Conservation (phyloP, 305 asterid genomes). For the Coffea humblotiana region DNA sequence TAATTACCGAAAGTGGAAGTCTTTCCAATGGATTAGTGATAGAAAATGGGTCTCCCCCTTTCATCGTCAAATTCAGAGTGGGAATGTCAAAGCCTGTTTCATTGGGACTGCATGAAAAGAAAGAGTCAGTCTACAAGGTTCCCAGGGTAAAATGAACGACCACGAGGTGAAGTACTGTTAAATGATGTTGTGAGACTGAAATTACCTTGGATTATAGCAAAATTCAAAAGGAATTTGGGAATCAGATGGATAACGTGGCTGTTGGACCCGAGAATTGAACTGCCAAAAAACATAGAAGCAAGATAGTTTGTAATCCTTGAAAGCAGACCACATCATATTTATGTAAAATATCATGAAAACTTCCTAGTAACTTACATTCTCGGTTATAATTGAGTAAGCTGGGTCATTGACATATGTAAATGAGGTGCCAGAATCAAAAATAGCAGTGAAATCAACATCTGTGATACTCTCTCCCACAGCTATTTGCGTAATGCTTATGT, state of each 20-base stretch:
- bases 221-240: conserved; percentile 54
- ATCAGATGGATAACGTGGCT: conserved; percentile 49
- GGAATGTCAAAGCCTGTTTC: conserved; percentile 48
- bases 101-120: conserved; percentile 45
- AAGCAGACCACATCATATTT: conserved; percentile 2
- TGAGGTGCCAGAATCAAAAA: conserved; percentile 93
- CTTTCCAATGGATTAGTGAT: conserved; percentile 46
- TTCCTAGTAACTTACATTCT: conserved; percentile 49
- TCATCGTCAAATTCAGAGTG: conserved; percentile 64
- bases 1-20: conserved; percentile 48
- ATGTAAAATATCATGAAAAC: background rate
- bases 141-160: background rate
- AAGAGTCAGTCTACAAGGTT: conserved; percentile 21
- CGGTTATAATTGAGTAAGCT: conserved; percentile 55
- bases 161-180: conserved; percentile 1
- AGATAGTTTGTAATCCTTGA: background rate
- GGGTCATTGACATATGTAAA: conserved; percentile 83
- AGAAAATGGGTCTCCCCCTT: conserved; percentile 59
- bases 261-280: conserved; percentile 59
- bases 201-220: conserved; percentile 69
- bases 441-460: conserved; percentile 52
- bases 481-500: conserved; percentile 66
- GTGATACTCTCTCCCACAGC: conserved; percentile 50
- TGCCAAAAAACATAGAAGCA: conserved; percentile 34
- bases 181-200: conserved; percentile 12